Evolutionary conservation across 1,284 basidiomycete species (phyloP), one percentile per base, ranked within the genome.

Genomic region (Cryptococcus floricola): DNA sequence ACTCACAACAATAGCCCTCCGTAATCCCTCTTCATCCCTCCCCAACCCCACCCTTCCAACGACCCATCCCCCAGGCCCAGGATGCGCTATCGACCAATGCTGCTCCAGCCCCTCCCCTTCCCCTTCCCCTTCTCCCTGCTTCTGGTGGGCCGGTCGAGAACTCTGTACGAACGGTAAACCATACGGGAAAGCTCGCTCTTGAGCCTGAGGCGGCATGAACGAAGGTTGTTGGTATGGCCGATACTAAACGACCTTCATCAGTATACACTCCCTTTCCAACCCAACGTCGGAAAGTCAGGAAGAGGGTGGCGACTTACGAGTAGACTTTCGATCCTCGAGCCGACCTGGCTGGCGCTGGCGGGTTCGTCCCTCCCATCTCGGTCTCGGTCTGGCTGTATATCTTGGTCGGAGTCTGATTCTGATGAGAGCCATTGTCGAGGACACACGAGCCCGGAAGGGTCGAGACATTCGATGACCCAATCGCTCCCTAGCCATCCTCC

Each of bases 1-100:
- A 58, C 64, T 50, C 23, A 61, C 64, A 25, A 56, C 45, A 13
- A 65, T 37, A 12, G 65, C 9, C 25, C 52, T 51, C 10, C 37
- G 38, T 16, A 69, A 50, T 31, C 50, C 58, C 4, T 59, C 53
- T 53, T 54, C 54, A 2, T 51, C 45, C 3, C 25, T 16, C 1
- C 68, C 60, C 8, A 69, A 25, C 1, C 62, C 70, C 7, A 71
- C 48, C 9, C 71, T 58, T 7, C 68, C 68, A 3, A 75, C 54
- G 2, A 75, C 59, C 45, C 63, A 71, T 12, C 67, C 73, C 8
- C 63, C 64, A 1, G 70, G 69, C 2, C 73, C 70, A 5, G 70
- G 67, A 12, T 57, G 56, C 3, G 60, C 63, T 37, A 71, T 66
- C 3, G 63, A 64, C 71, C 70, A 74, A 34, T 65, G 60, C 59